These are phyloP conservation scores for Spongospora subterranea DNA, from an alignment of 208 protist species.

Conservation along the genomic window DNA sequence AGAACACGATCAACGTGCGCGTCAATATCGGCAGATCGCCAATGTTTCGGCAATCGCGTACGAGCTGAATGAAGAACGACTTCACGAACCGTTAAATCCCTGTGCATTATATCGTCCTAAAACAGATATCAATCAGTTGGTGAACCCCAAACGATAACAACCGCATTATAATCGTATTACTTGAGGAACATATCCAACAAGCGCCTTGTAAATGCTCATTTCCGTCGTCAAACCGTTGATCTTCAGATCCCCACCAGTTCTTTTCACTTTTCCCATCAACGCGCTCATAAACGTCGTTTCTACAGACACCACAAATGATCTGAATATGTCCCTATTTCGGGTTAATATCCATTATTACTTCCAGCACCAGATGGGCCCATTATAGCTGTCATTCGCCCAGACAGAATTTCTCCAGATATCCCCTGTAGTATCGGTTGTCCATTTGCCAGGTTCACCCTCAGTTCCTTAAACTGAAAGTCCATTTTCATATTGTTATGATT, in stretches of 20 bases:
- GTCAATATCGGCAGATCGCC: neutral
- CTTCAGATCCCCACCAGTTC: neutral
- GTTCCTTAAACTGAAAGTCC: neutral
- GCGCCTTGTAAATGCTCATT: neutral
- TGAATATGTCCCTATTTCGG: too few relatives aligned
- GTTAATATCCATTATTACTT: too few relatives aligned
- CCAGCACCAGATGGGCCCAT: neutral
- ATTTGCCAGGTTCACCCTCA: neutral
- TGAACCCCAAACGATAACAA: neutral
- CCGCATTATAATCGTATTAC: neutral
- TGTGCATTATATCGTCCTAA: neutral
- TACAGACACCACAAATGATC: neutral
- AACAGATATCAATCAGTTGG: neutral
- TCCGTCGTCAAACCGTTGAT: neutral
- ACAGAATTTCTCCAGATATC: neutral
- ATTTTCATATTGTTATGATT: too few relatives aligned
- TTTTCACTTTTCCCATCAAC: neutral
- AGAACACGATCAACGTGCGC: neutral
- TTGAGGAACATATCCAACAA: neutral
- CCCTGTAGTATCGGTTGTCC: neutral
- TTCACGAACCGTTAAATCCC: neutral
- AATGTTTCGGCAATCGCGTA: neutral
- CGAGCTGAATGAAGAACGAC: neutral
- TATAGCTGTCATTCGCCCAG: neutral
- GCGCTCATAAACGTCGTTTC: constrained; percentile 3